Evolutionary conservation across 495 filamentous ascomycete genomes (phyloP), one percentile per base, ranked within the genome.

Genomic region (Podospora conica): DNA sequence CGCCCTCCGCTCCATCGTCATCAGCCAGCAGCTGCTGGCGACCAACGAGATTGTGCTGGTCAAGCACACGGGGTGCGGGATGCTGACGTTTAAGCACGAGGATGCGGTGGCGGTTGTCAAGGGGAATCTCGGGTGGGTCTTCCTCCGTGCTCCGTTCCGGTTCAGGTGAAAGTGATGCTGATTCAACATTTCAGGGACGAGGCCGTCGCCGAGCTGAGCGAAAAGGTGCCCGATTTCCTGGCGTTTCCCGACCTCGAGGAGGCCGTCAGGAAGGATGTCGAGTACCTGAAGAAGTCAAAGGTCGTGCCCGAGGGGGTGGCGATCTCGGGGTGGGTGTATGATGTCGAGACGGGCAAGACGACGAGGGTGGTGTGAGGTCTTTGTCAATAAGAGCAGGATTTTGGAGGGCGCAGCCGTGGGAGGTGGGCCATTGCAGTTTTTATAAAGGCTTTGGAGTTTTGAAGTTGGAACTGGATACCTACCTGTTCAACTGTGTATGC

Each of bases 41-140:
- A 96, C 91, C 0, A 81, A 79, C 0, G 91, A 92, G 71, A 86
- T 96, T 31, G 69, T 94, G 27, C 69, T 96, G 22, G 78, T 96
- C 65, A 93, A 96, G 77, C 90, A 96, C 61, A 88, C 84, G 7
- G 88, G 87, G 6, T 96, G 91, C 69, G 91, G 91, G 27, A 95
- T 95, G 92, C 70, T 93, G 53, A 91, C 86, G 0, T 96, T 94
- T 69, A 82, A 80, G 5, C 91, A 93, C 65, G 82, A 83, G 63
- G 86, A 85, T 63, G 84, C 88, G 18, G 81, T 83, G 3, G 72
- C 29, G 1, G 70, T 87, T 40, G 85, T 94, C 9, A 77, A 79
- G 72, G 71, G 85, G 75, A 87, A 88, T 24, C 77, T 80, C 77
- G 62, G 83, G 81, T 70, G 10, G 31, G 72, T 68, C 48, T 11